These are phyloP conservation scores for Aspergillus sp. DNA, from an alignment of 2,329 filamentous ascomycete species.

Conservation along the genomic window DNA sequence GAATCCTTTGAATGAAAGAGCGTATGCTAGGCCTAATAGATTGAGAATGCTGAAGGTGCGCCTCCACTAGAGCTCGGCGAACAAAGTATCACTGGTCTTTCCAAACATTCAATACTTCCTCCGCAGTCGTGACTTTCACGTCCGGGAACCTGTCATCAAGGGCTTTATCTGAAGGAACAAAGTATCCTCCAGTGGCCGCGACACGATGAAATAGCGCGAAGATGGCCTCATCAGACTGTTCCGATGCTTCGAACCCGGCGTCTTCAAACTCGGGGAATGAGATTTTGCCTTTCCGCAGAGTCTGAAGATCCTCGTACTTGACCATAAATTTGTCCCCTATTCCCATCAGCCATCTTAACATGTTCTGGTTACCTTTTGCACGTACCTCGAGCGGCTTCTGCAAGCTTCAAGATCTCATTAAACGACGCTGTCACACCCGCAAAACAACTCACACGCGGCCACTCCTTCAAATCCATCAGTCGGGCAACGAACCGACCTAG, in stretches of 20 bases:
- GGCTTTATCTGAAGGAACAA: neutral
- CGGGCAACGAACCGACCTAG: slow-evolving; percentile 3
- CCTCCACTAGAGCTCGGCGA: neutral
- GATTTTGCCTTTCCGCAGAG: neutral
- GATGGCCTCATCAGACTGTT: neutral
- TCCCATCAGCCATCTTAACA: neutral
- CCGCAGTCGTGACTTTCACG: neutral
- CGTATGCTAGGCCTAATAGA: neutral
- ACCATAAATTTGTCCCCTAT: neutral
- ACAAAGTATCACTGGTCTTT: neutral
- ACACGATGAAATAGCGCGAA: slow-evolving; percentile 1
- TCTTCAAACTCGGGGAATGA: slow-evolving; percentile 4
- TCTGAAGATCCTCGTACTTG: neutral
- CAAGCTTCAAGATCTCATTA: neutral
- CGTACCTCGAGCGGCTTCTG: neutral
- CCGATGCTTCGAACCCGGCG: neutral
- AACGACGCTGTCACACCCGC: neutral
- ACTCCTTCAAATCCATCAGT: slow-evolving; percentile 2
- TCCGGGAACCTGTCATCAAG: slow-evolving; percentile 1
- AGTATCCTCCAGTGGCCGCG: neutral
- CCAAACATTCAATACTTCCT: neutral
- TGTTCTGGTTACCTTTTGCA: neutral
- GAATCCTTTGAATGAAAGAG: neutral
- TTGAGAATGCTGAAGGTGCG: too few relatives aligned
- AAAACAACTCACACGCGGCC: neutral